Base-by-base conservation (phyloP, 306 rosid species). In the Oxytropis ochrocephala region DNA sequence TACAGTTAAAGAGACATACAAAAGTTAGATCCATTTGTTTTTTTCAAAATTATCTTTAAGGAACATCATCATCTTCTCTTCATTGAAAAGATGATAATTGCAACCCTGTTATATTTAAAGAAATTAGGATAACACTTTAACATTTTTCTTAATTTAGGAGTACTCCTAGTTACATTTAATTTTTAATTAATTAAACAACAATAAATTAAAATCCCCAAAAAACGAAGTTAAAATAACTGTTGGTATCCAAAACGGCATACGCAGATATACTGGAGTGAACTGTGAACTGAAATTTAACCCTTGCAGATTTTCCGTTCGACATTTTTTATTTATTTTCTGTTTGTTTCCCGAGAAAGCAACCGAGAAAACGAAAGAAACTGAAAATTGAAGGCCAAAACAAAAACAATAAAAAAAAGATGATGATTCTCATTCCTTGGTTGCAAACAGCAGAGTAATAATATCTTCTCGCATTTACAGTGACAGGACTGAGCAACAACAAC, bases 401-500 rank as follows among this genome's bases (percentile, higher is more conserved):
- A 9, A 11, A 42, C n/a, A n/a, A n/a, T n/a, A n/a, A n/a, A n/a
- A n/a, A n/a, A n/a, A n/a, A n/a, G n/a, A 42, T 9, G 12, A 42
- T 8, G 71, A 70, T 66, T 67, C 68, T n/a, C 59, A 43, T 71
- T 74, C 73, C 46, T 63, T 21, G 69, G 76, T 78, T 75, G 74
- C 74, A 67, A 72, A 78, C 46, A 73, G 59, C 11, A 75, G 44
- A 75, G 68, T 19, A 74, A 30, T 7, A 59, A 56, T 38, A 67
- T 61, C 67, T 68, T 53, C 12, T 32, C 69, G 29, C 29, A 73
- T 84, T 77, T 82, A 79, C 87, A 84, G 46, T 27, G 48, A 69
- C 38, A 33, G 72, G 60, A 68, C 27, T 53, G n/a, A 81, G 50
- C 79, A 67, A 41, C 71, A 69, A 77, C 64, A 53, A 64, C 29